Evolutionary conservation across 2,329 filamentous ascomycete genomes (phyloP), one percentile per base, ranked within the genome.

Genomic region (Ceratocystis cacaofunesta): DNA sequence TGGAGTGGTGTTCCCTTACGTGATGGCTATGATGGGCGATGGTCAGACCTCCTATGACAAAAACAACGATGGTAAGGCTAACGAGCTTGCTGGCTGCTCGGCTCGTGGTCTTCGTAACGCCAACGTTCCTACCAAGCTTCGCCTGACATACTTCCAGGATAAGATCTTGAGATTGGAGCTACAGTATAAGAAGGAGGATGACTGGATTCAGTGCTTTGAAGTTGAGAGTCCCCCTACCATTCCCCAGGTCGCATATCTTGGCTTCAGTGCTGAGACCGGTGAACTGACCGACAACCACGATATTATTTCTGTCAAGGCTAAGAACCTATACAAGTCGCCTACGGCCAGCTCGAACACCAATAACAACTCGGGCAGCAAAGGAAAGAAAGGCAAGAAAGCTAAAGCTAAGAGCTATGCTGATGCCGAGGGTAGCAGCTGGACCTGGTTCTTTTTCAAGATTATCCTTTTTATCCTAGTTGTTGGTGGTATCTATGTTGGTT

Each of bases 21-120:
- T 99, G 72, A 96, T 97, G 92, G 92, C 92, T 69, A 97, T 97
- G 94, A 81, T 91, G 70, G 94, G 94, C 68, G 94, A 99, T 74
- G 92, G 94, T 68, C 80, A 90, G 73, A 95, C 88, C 5, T 74
- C 80, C 15, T 99, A 99, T 77, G 91, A 97, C 79, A 91, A 96
- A 78, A 85, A 86, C 71, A 92, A 92, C 72, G 94, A 99, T 72
- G 94, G 94, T 74, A 97, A 96, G 80, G 83, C 85, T 66, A 91
- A 89, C 71, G 94, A 99, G 77, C 80, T 96, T 68, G 92, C 91
- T 64, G 94, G 94, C 67, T 99, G 94, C 80, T 96, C 92, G 76
- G 92, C 92, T 66, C 85, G 94, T 68, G 92, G 92, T 69, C 85
- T 99, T 70, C 89, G 94, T 71, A 88, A 90, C 72, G 81, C 89